Conservation (phyloP, 2,329 filamentous ascomycete genomes). For the Chrysoporthe puriensis region DNA sequence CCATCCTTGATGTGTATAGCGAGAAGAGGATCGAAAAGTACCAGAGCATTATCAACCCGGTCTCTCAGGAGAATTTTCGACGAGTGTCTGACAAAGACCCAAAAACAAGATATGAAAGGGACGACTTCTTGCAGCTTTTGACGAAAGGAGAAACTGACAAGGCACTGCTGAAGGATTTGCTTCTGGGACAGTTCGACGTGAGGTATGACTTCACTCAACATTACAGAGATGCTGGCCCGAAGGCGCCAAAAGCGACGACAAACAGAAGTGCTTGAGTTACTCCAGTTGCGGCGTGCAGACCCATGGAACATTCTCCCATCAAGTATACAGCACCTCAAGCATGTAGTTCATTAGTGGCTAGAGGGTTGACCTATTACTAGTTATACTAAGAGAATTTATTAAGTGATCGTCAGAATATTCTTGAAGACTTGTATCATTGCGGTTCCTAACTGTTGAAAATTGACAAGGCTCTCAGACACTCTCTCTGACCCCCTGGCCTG, state of each 20-base stretch:
- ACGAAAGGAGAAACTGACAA: constrained; percentile 42
- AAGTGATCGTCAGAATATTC: neutral
- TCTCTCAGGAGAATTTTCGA: constrained; percentile 49
- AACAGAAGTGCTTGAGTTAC: neutral
- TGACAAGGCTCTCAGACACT: too few species aligned
- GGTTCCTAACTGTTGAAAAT: too few species aligned
- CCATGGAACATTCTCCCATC: neutral
- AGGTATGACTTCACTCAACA: constrained; percentile 51
- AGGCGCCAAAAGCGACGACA: neutral
- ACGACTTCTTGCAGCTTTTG: constrained; percentile 45
- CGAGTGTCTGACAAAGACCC: constrained; percentile 48
- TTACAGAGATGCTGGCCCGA: constrained; percentile 37
- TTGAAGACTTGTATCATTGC: too few species aligned
- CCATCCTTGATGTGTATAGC: constrained; percentile 50
- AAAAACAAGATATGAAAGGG: constrained; percentile 42
- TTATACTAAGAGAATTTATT: neutral
- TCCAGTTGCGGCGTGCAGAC: neutral
- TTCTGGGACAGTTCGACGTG: constrained; percentile 42
- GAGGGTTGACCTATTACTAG: neutral
- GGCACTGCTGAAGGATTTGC: constrained; percentile 39
- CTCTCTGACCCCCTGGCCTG: too few species aligned
- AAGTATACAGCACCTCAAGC: too few species aligned
- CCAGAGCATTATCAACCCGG: constrained; percentile 47
- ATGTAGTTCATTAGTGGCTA: neutral
- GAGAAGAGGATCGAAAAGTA: constrained; percentile 52